A percentile compares a stretch with the other conserved stretches of the same genome.
Conservation (phyloP, 139 green algal species). For the Chlamydomonas sp. region DNA sequence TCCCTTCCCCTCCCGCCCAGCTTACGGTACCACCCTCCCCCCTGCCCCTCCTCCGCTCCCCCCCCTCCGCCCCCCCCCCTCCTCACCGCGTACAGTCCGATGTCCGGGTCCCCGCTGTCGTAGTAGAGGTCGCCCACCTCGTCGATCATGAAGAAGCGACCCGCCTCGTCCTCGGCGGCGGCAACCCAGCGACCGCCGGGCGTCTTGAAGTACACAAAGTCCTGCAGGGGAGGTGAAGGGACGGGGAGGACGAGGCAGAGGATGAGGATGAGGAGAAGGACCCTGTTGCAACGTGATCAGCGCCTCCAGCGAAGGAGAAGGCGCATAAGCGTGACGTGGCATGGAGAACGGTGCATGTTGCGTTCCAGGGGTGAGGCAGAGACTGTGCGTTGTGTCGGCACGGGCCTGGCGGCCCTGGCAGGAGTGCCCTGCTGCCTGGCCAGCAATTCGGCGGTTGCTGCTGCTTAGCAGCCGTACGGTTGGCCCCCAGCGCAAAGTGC, state of each 20-base stretch:
- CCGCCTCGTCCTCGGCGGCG: conserved; percentile 52
- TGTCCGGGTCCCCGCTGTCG: conserved; percentile 61
- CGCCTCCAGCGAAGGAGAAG: too few relatives aligned
- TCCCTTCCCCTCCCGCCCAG: too few relatives aligned
- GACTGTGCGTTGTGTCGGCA: too few relatives aligned
- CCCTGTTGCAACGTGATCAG: background rate
- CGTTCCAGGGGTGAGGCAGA: too few relatives aligned
- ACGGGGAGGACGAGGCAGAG: background rate
- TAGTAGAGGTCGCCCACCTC: conserved; percentile 73
- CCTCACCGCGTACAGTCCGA: conserved; percentile 68
- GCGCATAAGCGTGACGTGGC: too few relatives aligned
- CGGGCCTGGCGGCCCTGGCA: too few relatives aligned
- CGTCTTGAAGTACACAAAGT: conserved; percentile 67
- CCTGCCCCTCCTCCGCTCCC: background rate
- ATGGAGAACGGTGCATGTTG: too few relatives aligned
- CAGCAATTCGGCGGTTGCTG: too few relatives aligned
- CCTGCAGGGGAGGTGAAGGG: conserved; percentile 1
- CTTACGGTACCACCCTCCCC: too few relatives aligned
- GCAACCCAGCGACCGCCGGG: conserved; percentile 60
- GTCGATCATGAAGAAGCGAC: conserved; percentile 68
- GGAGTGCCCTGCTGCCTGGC: too few relatives aligned
- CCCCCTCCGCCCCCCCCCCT: background rate
- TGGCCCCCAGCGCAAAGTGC: too few relatives aligned
- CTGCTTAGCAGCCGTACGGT: too few relatives aligned
- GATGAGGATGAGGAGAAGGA: background rate